Evolutionary conservation across 1,284 basidiomycete genomes (phyloP).

Genomic region (Rhodotorula sp.): DNA sequence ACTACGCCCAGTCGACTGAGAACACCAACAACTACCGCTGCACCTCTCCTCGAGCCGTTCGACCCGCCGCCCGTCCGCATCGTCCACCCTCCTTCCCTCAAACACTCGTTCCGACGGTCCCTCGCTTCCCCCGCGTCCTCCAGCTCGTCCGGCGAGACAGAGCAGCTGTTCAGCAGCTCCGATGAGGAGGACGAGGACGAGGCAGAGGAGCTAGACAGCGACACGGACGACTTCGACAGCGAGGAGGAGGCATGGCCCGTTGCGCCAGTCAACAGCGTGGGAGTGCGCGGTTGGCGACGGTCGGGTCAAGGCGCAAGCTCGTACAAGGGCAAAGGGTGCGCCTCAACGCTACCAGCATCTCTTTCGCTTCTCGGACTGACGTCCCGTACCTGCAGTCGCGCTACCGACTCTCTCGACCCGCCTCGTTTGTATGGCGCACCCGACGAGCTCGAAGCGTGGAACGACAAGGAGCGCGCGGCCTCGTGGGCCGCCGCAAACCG

Average conservation of each 20-base stretch:
- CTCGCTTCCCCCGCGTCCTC: neutral
- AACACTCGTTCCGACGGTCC: neutral
- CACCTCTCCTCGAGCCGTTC: neutral
- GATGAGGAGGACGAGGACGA: constrained; percentile 4
- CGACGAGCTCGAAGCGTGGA: constrained; percentile 32
- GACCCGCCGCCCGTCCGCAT: constrained; percentile 15
- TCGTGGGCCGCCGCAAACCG: constrained; percentile 40
- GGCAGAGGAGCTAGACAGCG: constrained; percentile 1
- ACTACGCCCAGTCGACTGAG: neutral
- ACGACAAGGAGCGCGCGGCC: constrained; percentile 23
- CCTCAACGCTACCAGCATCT: neutral
- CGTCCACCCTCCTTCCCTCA: constrained; percentile 4
- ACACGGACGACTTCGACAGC: constrained; percentile 15
- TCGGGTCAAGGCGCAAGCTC: neutral
- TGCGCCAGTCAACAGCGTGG: constrained; percentile 33
- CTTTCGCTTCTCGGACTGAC: neutral
- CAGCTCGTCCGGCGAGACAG: neutral
- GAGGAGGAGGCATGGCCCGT: constrained; percentile 42
- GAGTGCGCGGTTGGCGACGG: constrained; percentile 26
- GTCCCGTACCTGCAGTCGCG: neutral
- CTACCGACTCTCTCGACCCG: neutral
- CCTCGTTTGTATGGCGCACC: constrained; percentile 2
- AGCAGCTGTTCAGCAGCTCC: neutral
- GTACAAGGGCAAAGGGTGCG: constrained; percentile 30
- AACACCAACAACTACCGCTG: neutral